These are phyloP conservation scores for Clarireedia monteithiana DNA, from an alignment of 2,329 filamentous ascomycete genomes.

Conservation along the genomic window DNA sequence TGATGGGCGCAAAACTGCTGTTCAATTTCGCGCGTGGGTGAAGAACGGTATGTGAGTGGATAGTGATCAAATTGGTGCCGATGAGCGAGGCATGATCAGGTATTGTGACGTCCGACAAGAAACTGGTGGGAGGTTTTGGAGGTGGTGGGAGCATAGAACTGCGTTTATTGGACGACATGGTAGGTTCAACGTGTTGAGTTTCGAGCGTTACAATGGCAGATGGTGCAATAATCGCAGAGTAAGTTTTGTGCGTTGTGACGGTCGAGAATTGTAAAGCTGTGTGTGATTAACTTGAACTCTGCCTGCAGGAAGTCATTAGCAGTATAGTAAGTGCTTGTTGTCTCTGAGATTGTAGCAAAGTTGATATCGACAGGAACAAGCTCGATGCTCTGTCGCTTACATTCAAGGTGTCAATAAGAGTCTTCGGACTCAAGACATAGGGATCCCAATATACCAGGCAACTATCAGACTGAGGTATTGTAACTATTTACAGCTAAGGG, in stretches of 20 bases:
- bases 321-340: constrained; percentile 7
- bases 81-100: constrained; percentile 55
- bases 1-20: constrained; percentile 69
- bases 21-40: constrained; percentile 79
- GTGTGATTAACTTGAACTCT: not conserved
- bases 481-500: not conserved
- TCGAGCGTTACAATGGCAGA: not conserved
- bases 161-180: constrained; percentile 28
- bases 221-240: not conserved
- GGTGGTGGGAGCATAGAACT: constrained; percentile 44
- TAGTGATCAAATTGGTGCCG: constrained; percentile 70
- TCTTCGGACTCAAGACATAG: not conserved
- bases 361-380: constrained; percentile 13
- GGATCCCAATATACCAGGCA: not conserved
- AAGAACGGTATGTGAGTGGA: constrained; percentile 72
- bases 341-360: constrained; percentile 1
- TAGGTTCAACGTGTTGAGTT: constrained; percentile 1
- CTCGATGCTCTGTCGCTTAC: constrained; percentile 18
- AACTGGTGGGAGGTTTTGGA: constrained; percentile 52
- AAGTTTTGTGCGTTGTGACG: not conserved
- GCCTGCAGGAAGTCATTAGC: constrained; percentile 7
- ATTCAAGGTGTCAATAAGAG: not conserved
- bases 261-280: not conserved
- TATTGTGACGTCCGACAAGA: constrained; percentile 53
- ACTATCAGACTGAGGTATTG: not conserved